These are phyloP conservation scores for Trichoderma koningii DNA, from an alignment of 2,329 filamentous ascomycete species.

Conservation along the genomic window DNA sequence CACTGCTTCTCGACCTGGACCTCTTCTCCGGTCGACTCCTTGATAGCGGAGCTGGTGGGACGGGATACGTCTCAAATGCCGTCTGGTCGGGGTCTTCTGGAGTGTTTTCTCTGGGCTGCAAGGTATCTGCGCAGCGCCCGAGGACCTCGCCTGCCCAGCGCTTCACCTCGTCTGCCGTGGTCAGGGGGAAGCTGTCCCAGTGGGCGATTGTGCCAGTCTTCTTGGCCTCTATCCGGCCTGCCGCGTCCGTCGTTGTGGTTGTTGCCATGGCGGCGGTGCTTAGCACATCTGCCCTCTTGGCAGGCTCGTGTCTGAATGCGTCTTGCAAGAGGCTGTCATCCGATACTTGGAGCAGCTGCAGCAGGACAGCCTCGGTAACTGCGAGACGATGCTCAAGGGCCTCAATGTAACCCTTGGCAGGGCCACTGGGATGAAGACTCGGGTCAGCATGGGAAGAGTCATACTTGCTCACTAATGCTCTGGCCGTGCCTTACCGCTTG, in stretches of 20 bases:
- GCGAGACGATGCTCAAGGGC: constrained; percentile 20
- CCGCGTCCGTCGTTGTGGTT: constrained; percentile 14
- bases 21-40: background rate
- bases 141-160: constrained; percentile 22
- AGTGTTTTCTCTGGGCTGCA: background rate
- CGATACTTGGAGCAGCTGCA: constrained; percentile 17
- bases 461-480: background rate
- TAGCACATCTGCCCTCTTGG: constrained; percentile 1
- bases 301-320: constrained; percentile 14
- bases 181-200: constrained; percentile 19
- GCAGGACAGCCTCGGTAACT: constrained; percentile 19
- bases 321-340: constrained; percentile 4
- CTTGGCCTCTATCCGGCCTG: constrained; percentile 22
- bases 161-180: constrained; percentile 20
- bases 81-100: background rate
- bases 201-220: constrained; percentile 24
- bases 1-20: background rate
- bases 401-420: constrained; percentile 22
- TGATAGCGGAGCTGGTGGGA: constrained; percentile 1
- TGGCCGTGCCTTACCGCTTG: constrained; percentile 20
- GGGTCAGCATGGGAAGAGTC: background rate
- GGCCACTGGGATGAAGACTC: background rate
- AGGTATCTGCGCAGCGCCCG: background rate
- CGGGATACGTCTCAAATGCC: constrained; percentile 11
- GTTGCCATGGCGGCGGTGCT: background rate